Base-by-base conservation (phyloP, 78 protist species). In the Dictyostelium firmibasis region DNA sequence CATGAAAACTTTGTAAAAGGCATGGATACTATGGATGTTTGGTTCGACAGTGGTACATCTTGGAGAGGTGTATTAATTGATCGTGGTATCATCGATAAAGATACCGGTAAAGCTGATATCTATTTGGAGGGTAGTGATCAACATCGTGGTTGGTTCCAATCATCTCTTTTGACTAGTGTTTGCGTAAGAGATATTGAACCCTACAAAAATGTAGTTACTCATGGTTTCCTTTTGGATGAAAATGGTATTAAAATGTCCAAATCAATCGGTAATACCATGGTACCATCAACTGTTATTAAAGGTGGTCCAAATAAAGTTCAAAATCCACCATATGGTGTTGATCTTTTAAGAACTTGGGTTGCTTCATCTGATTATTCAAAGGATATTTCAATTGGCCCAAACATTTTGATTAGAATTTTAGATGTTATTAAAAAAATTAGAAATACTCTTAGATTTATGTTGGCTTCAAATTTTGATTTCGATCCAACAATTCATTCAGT, bases 131-230 rank as follows among this genome's bases (percentile, higher is more conserved):
- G 98, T 13, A 84, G 92, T 18, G 99, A 97, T 82, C 99, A 98
- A 97, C 99, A 98, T 83, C 97, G 99, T 33, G 99, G 99, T 18
- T 98, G 99, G 99, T 98, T 98, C 97, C 99, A 98, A 91, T 93
- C 97, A 13, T 86, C 97, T 3, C 86, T 98, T 4, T 74, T 98
- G 43, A 98, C 98, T 0, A 60, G 84, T 9, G 91, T 93, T 13
- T 95, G 97, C 7, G 85, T 83, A 1, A 27, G 64, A 74, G 95
- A 86, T 5, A 38, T 18, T 25, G 91, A 96, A 33, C 99, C 99
- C 4, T 98, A 81, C 95, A 83, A 57, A 36, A 79, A 95, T 1
- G 88, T 98, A 3, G 92, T 98, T 0, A 97, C 98, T 1, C 99
- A 98, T 77, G 99, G 99, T 44, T 96, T 96, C 77, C 53, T 92